These are phyloP conservation scores for Articulospora tetracladia DNA, from an alignment of 495 filamentous ascomycete species.

Conservation along the genomic window DNA sequence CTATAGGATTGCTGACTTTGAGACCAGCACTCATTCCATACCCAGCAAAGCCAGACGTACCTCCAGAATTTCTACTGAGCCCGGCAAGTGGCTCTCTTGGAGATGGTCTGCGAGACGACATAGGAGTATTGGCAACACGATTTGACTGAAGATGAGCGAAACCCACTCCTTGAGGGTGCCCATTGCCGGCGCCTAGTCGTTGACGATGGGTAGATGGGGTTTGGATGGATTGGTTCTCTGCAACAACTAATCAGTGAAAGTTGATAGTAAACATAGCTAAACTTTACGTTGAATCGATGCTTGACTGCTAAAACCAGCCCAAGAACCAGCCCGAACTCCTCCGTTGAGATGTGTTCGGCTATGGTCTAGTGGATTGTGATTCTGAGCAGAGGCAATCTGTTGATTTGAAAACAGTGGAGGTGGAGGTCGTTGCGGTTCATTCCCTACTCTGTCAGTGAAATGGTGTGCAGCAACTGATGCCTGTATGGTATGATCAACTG, in stretches of 20 bases:
- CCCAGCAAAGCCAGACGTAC: conserved; percentile 26
- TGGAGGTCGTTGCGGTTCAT: conserved; percentile 11
- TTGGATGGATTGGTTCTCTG: conserved; percentile 15
- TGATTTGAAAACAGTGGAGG: conserved; percentile 13
- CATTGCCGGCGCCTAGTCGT: conserved; percentile 6
- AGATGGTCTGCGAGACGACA: conserved; percentile 17
- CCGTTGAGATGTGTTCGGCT: not conserved
- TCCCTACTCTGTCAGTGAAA: conserved; percentile 19
- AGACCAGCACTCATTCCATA: conserved; percentile 47
- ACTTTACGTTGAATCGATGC: conserved; percentile 8
- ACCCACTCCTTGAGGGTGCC: conserved; percentile 6
- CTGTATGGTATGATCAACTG: conserved; percentile 55
- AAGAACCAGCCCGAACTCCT: conserved; percentile 1
- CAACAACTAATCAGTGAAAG: conserved; percentile 7
- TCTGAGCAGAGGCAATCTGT: not conserved
- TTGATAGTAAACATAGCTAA: not conserved
- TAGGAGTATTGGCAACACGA: conserved; percentile 7
- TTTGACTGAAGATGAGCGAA: conserved; percentile 16
- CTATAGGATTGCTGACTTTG: conserved; percentile 32
- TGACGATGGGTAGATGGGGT: conserved; percentile 24
- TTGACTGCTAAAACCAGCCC: conserved; percentile 20
- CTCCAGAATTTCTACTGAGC: conserved; percentile 23
- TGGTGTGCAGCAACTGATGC: conserved; percentile 17
- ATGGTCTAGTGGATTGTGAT: not conserved
- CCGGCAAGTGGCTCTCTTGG: conserved; percentile 29